Evolutionary conservation across 2,329 filamentous ascomycete species (phyloP).

Genomic region (Aspergillus aculeatinus): DNA sequence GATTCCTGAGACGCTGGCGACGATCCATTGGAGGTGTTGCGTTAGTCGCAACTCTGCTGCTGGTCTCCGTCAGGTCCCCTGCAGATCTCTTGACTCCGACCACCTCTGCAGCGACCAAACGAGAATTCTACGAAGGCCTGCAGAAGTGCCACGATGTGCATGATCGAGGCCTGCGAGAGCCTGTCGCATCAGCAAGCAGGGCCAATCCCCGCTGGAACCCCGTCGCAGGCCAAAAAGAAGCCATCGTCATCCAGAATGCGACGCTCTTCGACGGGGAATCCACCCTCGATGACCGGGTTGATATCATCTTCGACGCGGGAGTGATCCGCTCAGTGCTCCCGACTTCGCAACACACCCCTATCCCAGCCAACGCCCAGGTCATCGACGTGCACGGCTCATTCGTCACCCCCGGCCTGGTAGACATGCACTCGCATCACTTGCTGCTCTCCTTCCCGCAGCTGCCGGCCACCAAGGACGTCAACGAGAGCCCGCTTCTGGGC

Average conservation of each 20-base stretch:
- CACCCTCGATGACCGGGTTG: background rate
- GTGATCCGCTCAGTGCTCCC: background rate
- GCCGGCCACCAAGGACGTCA: slow-evolving; percentile 57
- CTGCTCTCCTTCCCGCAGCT: slow-evolving; percentile 59
- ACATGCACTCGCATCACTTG: slow-evolving; percentile 70
- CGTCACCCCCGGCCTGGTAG: slow-evolving; percentile 66
- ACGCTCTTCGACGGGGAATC: slow-evolving; percentile 1
- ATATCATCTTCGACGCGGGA: background rate
- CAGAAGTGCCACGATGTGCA: background rate
- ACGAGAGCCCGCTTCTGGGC: slow-evolving; percentile 58
- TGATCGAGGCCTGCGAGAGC: background rate
- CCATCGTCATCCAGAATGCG: background rate
- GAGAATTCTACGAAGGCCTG: background rate
- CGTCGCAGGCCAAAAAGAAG: background rate
- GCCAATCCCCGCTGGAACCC: background rate
- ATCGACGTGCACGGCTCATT: slow-evolving; percentile 3
- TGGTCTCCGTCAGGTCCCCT: too few relatives aligned
- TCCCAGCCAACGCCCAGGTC: background rate
- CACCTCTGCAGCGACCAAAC: background rate
- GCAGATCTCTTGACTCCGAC: too few relatives aligned
- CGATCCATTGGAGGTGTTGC: too few relatives aligned
- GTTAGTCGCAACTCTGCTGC: too few relatives aligned
- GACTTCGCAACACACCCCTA: background rate
- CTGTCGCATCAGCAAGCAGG: background rate
- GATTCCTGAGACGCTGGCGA: too few relatives aligned